These are phyloP conservation scores for Microbotryum saponariae DNA, from an alignment of 1,284 basidiomycete genomes.

Conservation along the genomic window DNA sequence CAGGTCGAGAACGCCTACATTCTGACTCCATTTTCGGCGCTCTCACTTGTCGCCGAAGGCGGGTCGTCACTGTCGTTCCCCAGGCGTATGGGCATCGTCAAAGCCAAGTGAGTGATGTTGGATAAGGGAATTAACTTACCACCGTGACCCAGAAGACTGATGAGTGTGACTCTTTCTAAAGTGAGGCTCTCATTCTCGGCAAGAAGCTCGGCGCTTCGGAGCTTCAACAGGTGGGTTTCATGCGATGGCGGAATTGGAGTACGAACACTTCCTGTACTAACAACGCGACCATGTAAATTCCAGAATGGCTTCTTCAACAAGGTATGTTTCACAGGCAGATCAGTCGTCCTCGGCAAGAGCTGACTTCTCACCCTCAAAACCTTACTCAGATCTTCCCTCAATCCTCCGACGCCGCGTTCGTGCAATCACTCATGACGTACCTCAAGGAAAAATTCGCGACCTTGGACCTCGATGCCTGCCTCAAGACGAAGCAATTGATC, in stretches of 20 bases:
- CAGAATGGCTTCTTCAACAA: constrained; percentile 20
- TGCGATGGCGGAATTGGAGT: no score
- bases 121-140: no score
- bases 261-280: no score
- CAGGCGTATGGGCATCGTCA: constrained; percentile 25
- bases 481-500: constrained; percentile 23
- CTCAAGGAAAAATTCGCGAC: constrained; percentile 21
- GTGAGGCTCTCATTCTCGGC: constrained; percentile 20
- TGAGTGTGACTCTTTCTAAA: neutral
- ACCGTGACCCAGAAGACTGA: neutral
- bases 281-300: no score
- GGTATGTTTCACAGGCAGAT: no score
- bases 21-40: constrained; percentile 27
- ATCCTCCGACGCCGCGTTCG: constrained; percentile 2
- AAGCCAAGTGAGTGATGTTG: constrained; percentile 23
- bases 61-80: constrained; percentile 22
- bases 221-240: constrained; percentile 11
- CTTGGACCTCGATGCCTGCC: constrained; percentile 17
- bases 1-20: constrained; percentile 26
- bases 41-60: constrained; percentile 29
- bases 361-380: no score
- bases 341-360: no score
- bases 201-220: constrained; percentile 21
- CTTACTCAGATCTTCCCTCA: constrained; percentile 11
- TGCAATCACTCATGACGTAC: constrained; percentile 1